phyloP scores from a whole-genome alignment of 2,329 filamentous ascomycete genomes.

The Volutella citrinella region DNA sequence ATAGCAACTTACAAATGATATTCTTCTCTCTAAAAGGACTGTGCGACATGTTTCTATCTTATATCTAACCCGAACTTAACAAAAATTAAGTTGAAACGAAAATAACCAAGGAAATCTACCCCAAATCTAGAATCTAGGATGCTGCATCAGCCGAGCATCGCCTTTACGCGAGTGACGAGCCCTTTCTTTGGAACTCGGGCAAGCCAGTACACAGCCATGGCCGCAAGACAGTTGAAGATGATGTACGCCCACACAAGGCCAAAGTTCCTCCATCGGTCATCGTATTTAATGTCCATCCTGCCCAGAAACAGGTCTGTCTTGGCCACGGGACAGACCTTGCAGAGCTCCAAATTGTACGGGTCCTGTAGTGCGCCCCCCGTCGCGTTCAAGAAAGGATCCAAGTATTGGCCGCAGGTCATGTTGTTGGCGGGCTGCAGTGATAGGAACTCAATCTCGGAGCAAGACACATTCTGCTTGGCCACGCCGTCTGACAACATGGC shows the following conservation, averaged over 20 bases:
- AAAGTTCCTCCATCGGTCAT: conserved; percentile 50
- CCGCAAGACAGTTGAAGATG: conserved; percentile 44
- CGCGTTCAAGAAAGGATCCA: conserved; percentile 38
- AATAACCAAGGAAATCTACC: no score
- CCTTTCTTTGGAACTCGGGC: conserved; percentile 27
- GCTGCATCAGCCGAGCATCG: no score
- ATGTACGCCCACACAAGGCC: conserved; percentile 52
- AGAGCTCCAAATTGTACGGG: conserved; percentile 36
- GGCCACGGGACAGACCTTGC: conserved; percentile 38
- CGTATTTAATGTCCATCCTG: conserved; percentile 40
- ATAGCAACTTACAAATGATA: no score
- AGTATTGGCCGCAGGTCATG: conserved; percentile 49
- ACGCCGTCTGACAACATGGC: conserved; percentile 46
- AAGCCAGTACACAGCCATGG: conserved; percentile 44
- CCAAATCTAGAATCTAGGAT: no score
- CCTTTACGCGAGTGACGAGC: no score
- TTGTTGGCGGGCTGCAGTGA: conserved; percentile 51
- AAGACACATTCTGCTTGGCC: conserved; percentile 13
- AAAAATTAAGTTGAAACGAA: no score
- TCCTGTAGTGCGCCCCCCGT: conserved; percentile 47
- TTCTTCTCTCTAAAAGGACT: no score
- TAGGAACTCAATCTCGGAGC: conserved; percentile 41
- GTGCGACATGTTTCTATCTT: no score
- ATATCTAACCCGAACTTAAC: no score
- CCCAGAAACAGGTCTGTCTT: conserved; percentile 35